Base-by-base conservation (phyloP, 2,329 filamentous ascomycete genomes). In the Davidsoniella virescens region DNA sequence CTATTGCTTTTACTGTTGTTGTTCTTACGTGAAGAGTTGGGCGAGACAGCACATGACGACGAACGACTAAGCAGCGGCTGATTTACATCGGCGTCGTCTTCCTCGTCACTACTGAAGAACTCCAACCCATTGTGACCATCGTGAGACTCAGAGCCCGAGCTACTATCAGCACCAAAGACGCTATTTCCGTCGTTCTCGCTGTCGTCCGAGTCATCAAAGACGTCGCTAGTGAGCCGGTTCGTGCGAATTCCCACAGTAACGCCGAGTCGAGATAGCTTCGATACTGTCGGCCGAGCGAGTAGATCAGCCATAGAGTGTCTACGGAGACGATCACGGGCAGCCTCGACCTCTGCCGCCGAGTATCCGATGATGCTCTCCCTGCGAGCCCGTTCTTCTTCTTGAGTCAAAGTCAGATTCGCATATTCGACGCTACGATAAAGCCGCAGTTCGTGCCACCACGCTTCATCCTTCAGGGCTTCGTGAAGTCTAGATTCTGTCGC, bases 371-470 rank as follows among this genome's bases (percentile, higher is more conserved):
- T 33, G 25, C 43, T 45, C 6, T 18, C 43, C 14, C 43, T 12
- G n/a, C 20, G 18, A 7, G 12, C 7, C 16, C 43, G 14, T 33
- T 26, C 12, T 23, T 45, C 26, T 40, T 42, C 20, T 20, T 20
- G 26, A 8, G 48, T 20, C 6, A 18, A 12, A 8, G 40, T 44
- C 5, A 26, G 65, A 64, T 59, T 67, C 62, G 33, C 62, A 59
- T 3, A 63, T 3, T 59, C 56, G 9, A 63, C 61, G 37, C 70
- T 70, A 25, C 75, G 67, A 9, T 74, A 63, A 41, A 65, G 69
- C 56, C 82, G 78, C 3, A 92, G 67, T 40, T 88, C 81, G 45
- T 80, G 72, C 87, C 87, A 94, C 87, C 87, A 94, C 29, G 81
- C 76, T 58, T 92, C 82, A 8, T 79, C 75, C 55, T 74, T 73